Percentiles rank a stretch among this genome's conserved stretches.
Conservation (phyloP, 1,139 yeast species). For the Nadsonia commutata region DNA sequence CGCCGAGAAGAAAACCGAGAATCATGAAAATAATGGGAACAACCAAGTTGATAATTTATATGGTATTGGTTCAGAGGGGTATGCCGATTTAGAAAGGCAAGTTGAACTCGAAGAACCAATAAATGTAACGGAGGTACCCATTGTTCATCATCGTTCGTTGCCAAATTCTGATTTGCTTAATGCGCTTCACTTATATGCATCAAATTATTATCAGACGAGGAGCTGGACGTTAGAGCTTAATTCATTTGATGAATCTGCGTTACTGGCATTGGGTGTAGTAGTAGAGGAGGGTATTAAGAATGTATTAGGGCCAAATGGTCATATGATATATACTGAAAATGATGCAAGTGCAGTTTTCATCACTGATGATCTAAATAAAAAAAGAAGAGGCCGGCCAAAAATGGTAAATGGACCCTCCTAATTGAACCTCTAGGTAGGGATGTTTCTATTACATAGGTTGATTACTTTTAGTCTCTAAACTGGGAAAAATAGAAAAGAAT, state of each 20-base stretch:
- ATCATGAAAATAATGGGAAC: neutral
- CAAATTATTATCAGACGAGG: conserved; percentile 10
- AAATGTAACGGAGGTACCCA: neutral
- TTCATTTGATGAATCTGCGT: conserved; percentile 19
- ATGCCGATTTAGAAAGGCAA: neutral
- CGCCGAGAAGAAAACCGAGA: neutral
- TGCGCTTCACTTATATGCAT: conserved; percentile 15
- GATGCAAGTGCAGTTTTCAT: neutral
- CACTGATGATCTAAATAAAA: too few species aligned
- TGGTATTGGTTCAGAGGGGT: too few species aligned
- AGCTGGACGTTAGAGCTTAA: conserved; percentile 9
- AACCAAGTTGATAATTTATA: neutral
- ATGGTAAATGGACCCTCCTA: too few species aligned
- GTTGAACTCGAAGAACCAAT: neutral
- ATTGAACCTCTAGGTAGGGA: too few species aligned
- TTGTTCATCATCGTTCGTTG: neutral
- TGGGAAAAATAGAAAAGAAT: too few species aligned
- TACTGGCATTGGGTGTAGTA: conserved; percentile 21
- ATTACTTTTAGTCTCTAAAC: too few species aligned
- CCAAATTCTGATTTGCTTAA: conserved; percentile 11
- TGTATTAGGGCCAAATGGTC: conserved; percentile 18
- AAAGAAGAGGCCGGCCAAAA: too few species aligned
- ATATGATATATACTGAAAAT: conserved; percentile 12
- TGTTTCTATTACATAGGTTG: too few species aligned
- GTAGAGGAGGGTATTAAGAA: conserved; percentile 20